Conservation (phyloP, 2,329 filamentous ascomycete genomes). For the Escovopsis sp. region DNA sequence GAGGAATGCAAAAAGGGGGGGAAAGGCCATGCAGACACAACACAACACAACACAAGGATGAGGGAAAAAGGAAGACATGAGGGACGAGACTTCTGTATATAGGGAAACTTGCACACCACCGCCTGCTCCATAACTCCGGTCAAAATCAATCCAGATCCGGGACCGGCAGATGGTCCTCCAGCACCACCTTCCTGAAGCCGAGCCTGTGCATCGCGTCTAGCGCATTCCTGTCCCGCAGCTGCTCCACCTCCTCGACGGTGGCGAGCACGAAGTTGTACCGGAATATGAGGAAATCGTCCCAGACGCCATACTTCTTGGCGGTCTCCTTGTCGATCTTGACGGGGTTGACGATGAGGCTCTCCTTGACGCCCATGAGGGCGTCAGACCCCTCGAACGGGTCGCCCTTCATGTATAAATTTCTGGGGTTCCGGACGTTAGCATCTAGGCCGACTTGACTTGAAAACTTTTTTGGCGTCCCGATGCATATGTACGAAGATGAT, state of each 20-base stretch:
- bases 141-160: conserved; percentile 40
- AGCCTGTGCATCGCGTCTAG: conserved; percentile 50
- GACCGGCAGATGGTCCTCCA: conserved; percentile 62
- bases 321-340: conserved; percentile 31
- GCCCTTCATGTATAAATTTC: conserved; percentile 59
- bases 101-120: too few species aligned
- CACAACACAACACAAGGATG: too few species aligned
- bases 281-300: conserved; percentile 47
- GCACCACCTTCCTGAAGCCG: conserved; percentile 48
- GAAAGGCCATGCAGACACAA: too few species aligned
- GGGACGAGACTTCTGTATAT: too few species aligned
- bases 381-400: conserved; percentile 74
- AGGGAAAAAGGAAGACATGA: too few species aligned
- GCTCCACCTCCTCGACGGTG: conserved; percentile 36
- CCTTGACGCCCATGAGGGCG: conserved; percentile 76
- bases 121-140: too few species aligned
- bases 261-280: conserved; percentile 60
- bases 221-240: conserved; percentile 48
- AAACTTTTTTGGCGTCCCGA: too few species aligned
- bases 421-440: too few species aligned
- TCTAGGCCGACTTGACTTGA: too few species aligned
- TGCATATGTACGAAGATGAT: conserved; percentile 40
- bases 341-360: conserved; percentile 56
- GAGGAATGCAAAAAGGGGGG: too few species aligned
- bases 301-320: conserved; percentile 46